phyloP scores from a whole-genome alignment of 116 monocot species.

The Dioscorea cayenensis region DNA sequence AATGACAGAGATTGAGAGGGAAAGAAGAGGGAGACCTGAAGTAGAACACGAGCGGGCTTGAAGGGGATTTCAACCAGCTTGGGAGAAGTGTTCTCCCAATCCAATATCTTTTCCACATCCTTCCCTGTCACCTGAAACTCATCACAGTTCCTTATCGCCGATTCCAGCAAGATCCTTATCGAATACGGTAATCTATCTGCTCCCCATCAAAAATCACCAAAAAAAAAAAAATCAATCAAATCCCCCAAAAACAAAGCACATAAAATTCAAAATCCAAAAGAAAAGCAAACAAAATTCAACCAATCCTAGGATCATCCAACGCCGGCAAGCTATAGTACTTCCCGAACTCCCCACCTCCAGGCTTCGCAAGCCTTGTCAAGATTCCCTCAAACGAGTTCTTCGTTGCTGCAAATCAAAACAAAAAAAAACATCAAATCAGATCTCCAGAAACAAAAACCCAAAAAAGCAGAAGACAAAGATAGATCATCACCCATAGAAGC shows the following conservation, averaged over 20 bases:
- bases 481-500: conserved; percentile 41
- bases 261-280: background rate
- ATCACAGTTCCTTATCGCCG: conserved; percentile 87
- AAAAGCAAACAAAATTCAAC: conserved; percentile 14
- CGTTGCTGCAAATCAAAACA: conserved; percentile 24
- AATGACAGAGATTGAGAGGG: no score
- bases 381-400: conserved; percentile 47
- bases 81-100: conserved; percentile 82
- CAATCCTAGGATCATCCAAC: conserved; percentile 77
- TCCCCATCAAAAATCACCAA: background rate
- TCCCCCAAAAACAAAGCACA: background rate
- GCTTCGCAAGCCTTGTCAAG: conserved; percentile 58
- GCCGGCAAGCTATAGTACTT: conserved; percentile 78
- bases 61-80: conserved; percentile 86
- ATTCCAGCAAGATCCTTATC: conserved; percentile 78
- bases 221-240: background rate
- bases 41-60: conserved; percentile 92
- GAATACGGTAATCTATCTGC: conserved; percentile 79
- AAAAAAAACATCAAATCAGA: background rate
- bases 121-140: conserved; percentile 70
- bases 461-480: background rate
- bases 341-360: conserved; percentile 68
- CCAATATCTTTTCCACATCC: conserved; percentile 86
- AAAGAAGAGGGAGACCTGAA: conserved; percentile 40
- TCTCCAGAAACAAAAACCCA: background rate